phyloP scores from a whole-genome alignment of 768 basidiomycete species.

The Tricholoma hemisulphureum region DNA sequence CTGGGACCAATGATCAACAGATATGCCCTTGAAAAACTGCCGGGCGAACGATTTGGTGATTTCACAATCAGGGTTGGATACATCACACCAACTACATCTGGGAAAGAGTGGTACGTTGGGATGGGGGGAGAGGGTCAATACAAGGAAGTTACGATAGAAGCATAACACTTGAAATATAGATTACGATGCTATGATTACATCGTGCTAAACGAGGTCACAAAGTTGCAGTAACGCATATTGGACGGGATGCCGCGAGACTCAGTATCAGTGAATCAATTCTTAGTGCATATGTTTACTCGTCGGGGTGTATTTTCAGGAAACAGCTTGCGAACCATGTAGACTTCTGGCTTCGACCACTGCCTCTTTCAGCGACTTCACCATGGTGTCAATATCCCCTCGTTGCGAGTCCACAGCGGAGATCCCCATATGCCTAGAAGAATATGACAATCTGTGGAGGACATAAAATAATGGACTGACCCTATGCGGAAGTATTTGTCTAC shows the following conservation, averaged over 20 bases:
- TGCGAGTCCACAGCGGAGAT: slow-evolving; percentile 67
- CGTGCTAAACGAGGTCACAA: too few relatives aligned
- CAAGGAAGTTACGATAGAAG: slow-evolving; percentile 26
- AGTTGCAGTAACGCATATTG: too few relatives aligned
- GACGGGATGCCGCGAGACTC: too few relatives aligned
- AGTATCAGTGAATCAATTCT: too few relatives aligned
- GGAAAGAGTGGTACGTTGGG: slow-evolving; percentile 83
- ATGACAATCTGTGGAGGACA: background rate
- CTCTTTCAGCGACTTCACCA: slow-evolving; percentile 65
- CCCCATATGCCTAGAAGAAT: slow-evolving; percentile 79
- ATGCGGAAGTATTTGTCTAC: slow-evolving; percentile 89
- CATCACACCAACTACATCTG: slow-evolving; percentile 80
- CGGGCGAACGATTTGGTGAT: slow-evolving; percentile 94
- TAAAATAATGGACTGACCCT: slow-evolving; percentile 42
- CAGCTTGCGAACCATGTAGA: slow-evolving; percentile 1
- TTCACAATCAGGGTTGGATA: slow-evolving; percentile 92
- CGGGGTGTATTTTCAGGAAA: background rate
- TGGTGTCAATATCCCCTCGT: slow-evolving; percentile 73
- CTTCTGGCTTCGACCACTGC: slow-evolving; percentile 44
- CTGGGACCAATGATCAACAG: slow-evolving; percentile 91
- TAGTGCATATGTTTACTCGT: too few relatives aligned
- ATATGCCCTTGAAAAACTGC: slow-evolving; percentile 82
- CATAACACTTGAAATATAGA: background rate
- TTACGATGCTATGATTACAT: background rate
- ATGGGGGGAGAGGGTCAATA: slow-evolving; percentile 77